Base-by-base conservation (phyloP, 2,329 filamentous ascomycete species). In the Hirsutella thompsonii region DNA sequence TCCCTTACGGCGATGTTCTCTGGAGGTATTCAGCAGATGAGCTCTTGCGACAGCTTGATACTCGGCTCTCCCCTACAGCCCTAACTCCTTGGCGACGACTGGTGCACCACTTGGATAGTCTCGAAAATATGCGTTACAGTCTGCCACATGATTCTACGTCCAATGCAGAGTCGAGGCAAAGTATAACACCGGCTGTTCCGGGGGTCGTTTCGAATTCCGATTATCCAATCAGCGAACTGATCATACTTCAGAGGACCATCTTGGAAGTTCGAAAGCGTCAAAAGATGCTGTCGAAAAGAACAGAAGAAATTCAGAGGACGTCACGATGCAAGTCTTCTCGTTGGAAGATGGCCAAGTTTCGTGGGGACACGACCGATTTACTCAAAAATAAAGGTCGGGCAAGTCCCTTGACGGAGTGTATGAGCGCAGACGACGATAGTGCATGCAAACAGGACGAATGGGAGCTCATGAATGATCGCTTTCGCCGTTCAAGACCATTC, bases 331-430 rank as follows among this genome's bases (percentile, higher is more conserved):
- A n/a, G 32, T 30, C 8, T 36, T 46, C 32, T 33, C 44, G n/a
- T 23, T 42, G 16, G 45, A 6, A 8, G 34, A 21, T 14, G 32
- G 20, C 16, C 3, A 20, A 34, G 2, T 13, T 37, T 2, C 16
- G 28, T 5, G 44, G 23, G 18, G 39, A 43, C 11, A 23, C 39
- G 1, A 32, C 40, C 0, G 9, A 4, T 1, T 20, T 52, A 10
- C 51, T 50, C 50, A 50, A 46, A 36, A 55, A 48, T 36, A 38
- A 23, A 2, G 49, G 54, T 2, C 36, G 44, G 5, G 45, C 49
- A 6, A 58, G 54, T 20, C 49, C 51, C 1, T 39, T 58, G 5
- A 34, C 39, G 0, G 49, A 51, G 6, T 39, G 41, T 2, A 45
- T 47, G 14, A 18, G 36, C 3, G 34, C 48, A 9, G 46, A 52